These are phyloP conservation scores for Taphrina flavorubra DNA, from an alignment of 1,139 yeast genomes.

Conservation along the genomic window DNA sequence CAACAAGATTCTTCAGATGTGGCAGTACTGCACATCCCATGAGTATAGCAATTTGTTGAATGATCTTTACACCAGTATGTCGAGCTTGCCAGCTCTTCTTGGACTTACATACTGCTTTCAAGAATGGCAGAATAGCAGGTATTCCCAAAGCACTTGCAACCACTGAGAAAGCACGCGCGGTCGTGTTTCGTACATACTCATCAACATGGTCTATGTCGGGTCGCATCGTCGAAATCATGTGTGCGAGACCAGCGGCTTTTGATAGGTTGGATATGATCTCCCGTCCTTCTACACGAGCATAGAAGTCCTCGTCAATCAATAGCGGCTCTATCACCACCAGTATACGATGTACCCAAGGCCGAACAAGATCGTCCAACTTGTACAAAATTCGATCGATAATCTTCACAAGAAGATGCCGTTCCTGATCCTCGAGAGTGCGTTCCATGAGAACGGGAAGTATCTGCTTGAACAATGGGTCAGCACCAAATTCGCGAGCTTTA, in stretches of 20 bases:
- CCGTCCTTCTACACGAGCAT: constrained; percentile 75
- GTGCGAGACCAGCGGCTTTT: constrained; percentile 81
- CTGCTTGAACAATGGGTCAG: constrained; percentile 69
- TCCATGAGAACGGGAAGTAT: constrained; percentile 78
- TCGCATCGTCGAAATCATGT: constrained; percentile 74
- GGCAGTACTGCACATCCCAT: constrained; percentile 82
- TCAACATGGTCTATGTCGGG: constrained; percentile 85
- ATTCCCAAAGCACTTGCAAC: constrained; percentile 83
- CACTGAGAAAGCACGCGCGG: constrained; percentile 82
- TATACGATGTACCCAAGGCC: constrained; percentile 77
- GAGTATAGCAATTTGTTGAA: constrained; percentile 74
- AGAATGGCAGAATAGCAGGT: constrained; percentile 72
- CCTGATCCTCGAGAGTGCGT: constrained; percentile 76
- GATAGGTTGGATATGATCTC: constrained; percentile 77
- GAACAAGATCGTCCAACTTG: constrained; percentile 66
- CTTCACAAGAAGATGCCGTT: constrained; percentile 80
- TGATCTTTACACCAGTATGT: constrained; percentile 80
- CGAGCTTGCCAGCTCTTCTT: constrained; percentile 84
- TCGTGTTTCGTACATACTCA: constrained; percentile 77
- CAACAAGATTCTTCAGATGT: constrained; percentile 68
- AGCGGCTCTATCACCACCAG: constrained; percentile 78
- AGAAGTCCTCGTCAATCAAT: constrained; percentile 76
- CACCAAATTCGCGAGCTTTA: constrained; percentile 69
- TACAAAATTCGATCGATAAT: constrained; percentile 71
- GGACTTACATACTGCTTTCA: constrained; percentile 80